Percentiles rank a stretch among this genome's conserved stretches.
Evolutionary conservation across 164 flowering plant genomes (phyloP).

Genomic region (Platanus orientalis): DNA sequence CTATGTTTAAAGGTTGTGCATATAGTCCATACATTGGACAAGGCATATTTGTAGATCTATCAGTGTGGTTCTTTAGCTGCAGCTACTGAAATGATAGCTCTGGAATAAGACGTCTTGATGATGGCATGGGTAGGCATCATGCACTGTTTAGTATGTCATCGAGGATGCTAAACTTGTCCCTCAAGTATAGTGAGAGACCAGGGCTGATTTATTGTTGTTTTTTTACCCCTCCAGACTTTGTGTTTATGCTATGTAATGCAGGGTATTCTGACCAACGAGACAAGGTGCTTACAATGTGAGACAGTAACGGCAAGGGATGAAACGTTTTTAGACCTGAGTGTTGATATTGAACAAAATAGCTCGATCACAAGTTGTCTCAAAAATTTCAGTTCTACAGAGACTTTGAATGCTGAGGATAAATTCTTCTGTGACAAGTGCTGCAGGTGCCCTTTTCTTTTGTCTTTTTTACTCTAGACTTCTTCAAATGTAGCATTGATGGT

Average conservation of each 20-base stretch:
- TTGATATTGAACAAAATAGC: slow-evolving; percentile 98
- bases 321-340: slow-evolving; percentile 94
- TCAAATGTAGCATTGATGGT: too few species aligned
- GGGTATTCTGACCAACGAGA: slow-evolving; percentile 98
- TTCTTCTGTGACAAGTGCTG: slow-evolving; percentile 99
- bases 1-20: not conserved
- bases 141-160: not conserved
- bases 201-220: not conserved
- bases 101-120: not conserved
- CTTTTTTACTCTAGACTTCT: too few species aligned
- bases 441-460: slow-evolving; percentile 24
- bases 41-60: too few species aligned
- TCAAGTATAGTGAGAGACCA: not conserved
- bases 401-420: slow-evolving; percentile 96
- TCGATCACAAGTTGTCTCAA: slow-evolving; percentile 96
- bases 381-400: slow-evolving; percentile 98
- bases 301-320: slow-evolving; percentile 99
- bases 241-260: slow-evolving; percentile 24
- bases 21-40: too few species aligned
- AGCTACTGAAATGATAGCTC: too few species aligned
- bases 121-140: not conserved
- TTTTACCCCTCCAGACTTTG: not conserved
- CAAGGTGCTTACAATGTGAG: slow-evolving; percentile 90
- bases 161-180: not conserved
- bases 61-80: too few species aligned